phyloP scores from a whole-genome alignment of 2,329 filamentous ascomycete genomes.

The Cladophialophora exuberans region DNA sequence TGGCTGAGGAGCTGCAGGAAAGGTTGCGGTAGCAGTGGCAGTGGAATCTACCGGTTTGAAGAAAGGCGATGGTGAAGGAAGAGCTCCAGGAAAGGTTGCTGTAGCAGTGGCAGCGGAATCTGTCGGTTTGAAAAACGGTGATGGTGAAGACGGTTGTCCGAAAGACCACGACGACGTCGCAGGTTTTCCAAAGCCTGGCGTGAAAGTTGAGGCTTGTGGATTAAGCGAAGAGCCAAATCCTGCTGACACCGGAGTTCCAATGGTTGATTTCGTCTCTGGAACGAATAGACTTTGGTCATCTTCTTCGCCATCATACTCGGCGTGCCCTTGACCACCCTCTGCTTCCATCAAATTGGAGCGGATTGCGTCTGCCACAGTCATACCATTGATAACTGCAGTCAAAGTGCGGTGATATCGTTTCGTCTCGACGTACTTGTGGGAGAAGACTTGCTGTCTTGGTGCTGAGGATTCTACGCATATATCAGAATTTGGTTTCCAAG shows the following conservation, averaged over 20 bases:
- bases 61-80: constrained; percentile 14
- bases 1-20: not conserved
- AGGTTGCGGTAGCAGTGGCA: not conserved
- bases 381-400: constrained; percentile 61
- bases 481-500: constrained; percentile 33
- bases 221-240: constrained; percentile 17
- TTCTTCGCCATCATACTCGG: constrained; percentile 40
- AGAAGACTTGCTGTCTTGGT: constrained; percentile 54
- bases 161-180: constrained; percentile 12
- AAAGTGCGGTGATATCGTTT: constrained; percentile 61
- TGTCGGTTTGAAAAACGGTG: not conserved
- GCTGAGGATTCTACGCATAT: constrained; percentile 29
- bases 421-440: constrained; percentile 57
- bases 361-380: constrained; percentile 56
- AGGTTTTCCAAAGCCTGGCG: constrained; percentile 20
- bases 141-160: not conserved
- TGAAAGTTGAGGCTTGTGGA: constrained; percentile 25
- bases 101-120: constrained; percentile 2
- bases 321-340: constrained; percentile 40
- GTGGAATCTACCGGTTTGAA: constrained; percentile 4
- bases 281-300: constrained; percentile 38
- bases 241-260: constrained; percentile 4
- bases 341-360: constrained; percentile 53
- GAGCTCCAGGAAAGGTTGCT: not conserved
- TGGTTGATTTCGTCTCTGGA: constrained; percentile 20